Evolutionary conservation across 2,329 filamentous ascomycete genomes (phyloP).

Genomic region (Apiospora aurea): DNA sequence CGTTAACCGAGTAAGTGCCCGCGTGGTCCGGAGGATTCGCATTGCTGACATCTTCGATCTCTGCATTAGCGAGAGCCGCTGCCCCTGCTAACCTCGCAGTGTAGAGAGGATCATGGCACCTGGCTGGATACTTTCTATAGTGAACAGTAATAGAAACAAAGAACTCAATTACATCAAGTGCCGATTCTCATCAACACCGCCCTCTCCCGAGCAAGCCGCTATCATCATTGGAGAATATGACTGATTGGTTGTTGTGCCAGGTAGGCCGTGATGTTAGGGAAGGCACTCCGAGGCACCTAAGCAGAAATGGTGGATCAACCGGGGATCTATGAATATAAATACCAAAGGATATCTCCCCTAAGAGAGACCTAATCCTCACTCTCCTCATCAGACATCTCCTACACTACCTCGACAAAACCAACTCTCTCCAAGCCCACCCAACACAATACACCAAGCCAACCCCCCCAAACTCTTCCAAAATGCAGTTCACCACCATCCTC

Average conservation of each 20-base stretch:
- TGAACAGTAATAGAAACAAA: too few relatives aligned
- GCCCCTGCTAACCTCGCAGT: background rate
- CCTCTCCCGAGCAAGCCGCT: background rate
- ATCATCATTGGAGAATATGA: background rate
- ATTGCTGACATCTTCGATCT: background rate
- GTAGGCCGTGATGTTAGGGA: background rate
- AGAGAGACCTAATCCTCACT: background rate
- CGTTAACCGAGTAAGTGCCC: background rate
- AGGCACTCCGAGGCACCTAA: background rate
- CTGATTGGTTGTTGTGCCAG: too few relatives aligned
- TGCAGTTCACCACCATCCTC: constrained; percentile 16
- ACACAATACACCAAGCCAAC: background rate
- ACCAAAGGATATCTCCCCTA: background rate
- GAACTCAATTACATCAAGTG: background rate
- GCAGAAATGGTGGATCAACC: background rate
- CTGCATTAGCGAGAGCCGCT: background rate
- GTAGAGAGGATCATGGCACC: background rate
- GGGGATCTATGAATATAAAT: background rate
- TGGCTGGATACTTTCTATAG: rapidly evolving
- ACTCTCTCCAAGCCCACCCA: background rate
- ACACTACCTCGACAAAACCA: background rate
- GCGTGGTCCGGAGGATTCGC: background rate
- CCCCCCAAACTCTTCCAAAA: background rate
- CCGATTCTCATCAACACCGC: background rate
- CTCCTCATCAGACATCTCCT: background rate